Base-by-base conservation (phyloP, 2,329 filamentous ascomycete species). In the Chaetomiaceae sp. region DNA sequence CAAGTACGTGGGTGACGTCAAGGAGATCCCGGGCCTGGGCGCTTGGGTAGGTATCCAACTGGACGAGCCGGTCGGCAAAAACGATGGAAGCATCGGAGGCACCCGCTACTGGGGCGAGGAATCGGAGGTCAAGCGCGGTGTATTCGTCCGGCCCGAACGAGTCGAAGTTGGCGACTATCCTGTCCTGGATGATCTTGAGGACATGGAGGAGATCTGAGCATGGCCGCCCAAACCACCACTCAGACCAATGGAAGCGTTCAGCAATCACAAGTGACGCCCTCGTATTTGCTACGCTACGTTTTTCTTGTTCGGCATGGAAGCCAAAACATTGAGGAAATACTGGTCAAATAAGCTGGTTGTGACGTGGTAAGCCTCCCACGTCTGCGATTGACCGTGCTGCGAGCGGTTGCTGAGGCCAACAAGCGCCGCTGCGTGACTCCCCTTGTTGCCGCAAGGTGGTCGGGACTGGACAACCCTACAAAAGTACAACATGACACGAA, bases 41-140 rank as follows among this genome's bases (percentile, higher is more conserved):
- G 70, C 76, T 30, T 93, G 88, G 88, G 74, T 92, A 17, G 88
- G 87, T 35, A 73, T 93, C 46, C 76, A 77, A 58, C 76, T 91
- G 47, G 87, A 92, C 65, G 87, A 92, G 69, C 87, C 88, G 1
- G 85, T 85, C 38, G 88, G 87, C 73, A 93, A 92, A 63, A 87
- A 92, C 66, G 88, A 89, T 53, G 84, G 82, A 60, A 81, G 90
- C 58, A 74, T 73, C 37, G 78, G 76, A 8, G 73, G 71, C 7
- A 82, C 73, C 57, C 75, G 82, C 57, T 92, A 91, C 69, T 93
- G 89, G 77, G 81, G 79, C 34, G 67, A 76, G 50, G 73, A 79
- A 44, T 83, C 82, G 48, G 66, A 72, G 55, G 70, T 82, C 53
- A 91, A 89, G 66, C 82, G 81, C 60, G 88, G 88, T 30, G 84